Evolutionary conservation across 306 rosid species (phyloP).

Genomic region (Rosa persica): DNA sequence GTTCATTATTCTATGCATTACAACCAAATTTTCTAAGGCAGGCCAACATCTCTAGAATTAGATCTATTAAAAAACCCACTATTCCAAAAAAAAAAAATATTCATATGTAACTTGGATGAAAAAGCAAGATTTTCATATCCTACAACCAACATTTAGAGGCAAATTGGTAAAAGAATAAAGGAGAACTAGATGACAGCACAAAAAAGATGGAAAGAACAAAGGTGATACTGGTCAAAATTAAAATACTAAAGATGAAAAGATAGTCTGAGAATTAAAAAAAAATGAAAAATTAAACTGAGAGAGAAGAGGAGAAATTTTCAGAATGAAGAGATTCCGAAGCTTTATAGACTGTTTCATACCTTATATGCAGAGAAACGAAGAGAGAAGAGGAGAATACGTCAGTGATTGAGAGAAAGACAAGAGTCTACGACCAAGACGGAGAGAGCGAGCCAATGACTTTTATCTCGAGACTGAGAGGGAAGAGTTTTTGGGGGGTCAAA

Average conservation of each 20-base stretch:
- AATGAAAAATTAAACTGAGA: too few relatives aligned
- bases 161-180: background rate
- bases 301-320: too few relatives aligned
- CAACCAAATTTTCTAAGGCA: background rate
- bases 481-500: too few relatives aligned
- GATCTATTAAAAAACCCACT: background rate
- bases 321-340: too few relatives aligned
- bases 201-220: background rate
- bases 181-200: background rate
- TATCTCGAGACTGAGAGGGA: too few relatives aligned
- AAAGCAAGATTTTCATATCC: background rate
- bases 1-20: background rate
- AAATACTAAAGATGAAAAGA: background rate
- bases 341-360: too few relatives aligned
- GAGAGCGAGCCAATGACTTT: too few relatives aligned
- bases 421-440: too few relatives aligned
- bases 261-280: too few relatives aligned
- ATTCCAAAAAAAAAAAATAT: background rate
- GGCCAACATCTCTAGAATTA: background rate
- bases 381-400: too few relatives aligned
- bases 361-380: too few relatives aligned
- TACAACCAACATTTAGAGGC: background rate
- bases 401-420: too few relatives aligned
- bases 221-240: background rate
- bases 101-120: background rate